Conservation (phyloP, 1,284 basidiomycete genomes). For the Leccinum holopus region DNA sequence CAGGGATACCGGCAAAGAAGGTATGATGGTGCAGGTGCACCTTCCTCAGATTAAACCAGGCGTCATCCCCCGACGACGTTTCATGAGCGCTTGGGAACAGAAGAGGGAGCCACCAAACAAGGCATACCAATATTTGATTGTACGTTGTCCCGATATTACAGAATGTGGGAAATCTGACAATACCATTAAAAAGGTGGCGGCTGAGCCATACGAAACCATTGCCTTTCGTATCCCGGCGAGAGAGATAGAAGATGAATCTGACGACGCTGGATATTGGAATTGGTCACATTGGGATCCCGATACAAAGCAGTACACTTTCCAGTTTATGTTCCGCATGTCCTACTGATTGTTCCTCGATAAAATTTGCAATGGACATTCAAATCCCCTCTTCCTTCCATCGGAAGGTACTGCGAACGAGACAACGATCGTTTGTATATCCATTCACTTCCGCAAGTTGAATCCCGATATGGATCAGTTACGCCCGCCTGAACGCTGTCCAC, state of each 20-base stretch:
- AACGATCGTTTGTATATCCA: neutral
- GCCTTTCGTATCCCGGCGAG: constrained; percentile 97
- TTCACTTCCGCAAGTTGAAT: neutral
- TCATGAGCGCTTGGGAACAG: constrained; percentile 99
- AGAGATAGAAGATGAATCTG: constrained; percentile 93
- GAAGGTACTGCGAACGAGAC: neutral
- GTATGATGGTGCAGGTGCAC: constrained; percentile 96
- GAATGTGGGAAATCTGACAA: constrained; percentile 10
- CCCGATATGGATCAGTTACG: constrained; percentile 15
- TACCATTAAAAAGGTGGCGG: constrained; percentile 71
- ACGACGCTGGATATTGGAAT: constrained; percentile 87
- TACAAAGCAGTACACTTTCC: constrained; percentile 94
- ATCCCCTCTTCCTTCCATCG: constrained; percentile 11
- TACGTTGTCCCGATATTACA: constrained; percentile 44
- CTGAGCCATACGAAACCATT: constrained; percentile 98
- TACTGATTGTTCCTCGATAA: constrained; percentile 29
- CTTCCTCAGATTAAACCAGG: constrained; percentile 91
- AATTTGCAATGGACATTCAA: constrained; percentile 20
- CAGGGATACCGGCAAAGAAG: constrained; percentile 76
- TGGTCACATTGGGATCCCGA: constrained; percentile 98
- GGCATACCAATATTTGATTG: constrained; percentile 96
- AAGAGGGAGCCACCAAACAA: constrained; percentile 93
- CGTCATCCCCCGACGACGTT: constrained; percentile 84
- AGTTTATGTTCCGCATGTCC: constrained; percentile 82
- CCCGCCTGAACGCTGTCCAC: constrained; percentile 3